phyloP scores from a whole-genome alignment of 1,284 basidiomycete species.

The Cystobasidium pallidum region DNA sequence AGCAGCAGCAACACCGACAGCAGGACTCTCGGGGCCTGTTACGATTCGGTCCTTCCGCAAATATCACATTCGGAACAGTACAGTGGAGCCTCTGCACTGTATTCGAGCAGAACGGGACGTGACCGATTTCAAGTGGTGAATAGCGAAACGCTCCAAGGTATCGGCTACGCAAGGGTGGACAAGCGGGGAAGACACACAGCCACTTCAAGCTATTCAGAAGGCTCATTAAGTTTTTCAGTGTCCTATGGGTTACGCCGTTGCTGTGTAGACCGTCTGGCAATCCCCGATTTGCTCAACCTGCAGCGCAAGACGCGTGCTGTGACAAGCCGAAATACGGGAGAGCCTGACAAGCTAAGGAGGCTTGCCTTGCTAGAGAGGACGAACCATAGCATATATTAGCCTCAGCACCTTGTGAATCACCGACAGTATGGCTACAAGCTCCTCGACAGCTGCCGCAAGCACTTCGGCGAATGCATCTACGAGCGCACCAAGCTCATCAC shows the following conservation, averaged over 20 bases:
- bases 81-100: neutral
- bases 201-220: neutral
- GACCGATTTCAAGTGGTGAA: neutral
- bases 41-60: too few relatives aligned
- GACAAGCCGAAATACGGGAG: neutral
- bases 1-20: too few relatives aligned
- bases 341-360: neutral
- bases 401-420: neutral
- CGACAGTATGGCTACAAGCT: neutral
- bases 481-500: constrained; percentile 8
- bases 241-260: neutral
- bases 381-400: neutral
- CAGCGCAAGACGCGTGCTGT: neutral
- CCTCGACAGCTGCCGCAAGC: neutral
- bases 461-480: neutral
- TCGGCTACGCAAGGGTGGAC: neutral
- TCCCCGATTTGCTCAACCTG: neutral
- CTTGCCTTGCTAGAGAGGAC: neutral
- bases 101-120: neutral
- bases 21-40: too few relatives aligned
- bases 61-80: too few relatives aligned
- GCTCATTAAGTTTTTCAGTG: neutral
- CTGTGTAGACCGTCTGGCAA: neutral
- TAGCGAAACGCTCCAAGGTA: neutral
- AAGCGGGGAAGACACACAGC: neutral